phyloP scores from a whole-genome alignment of 371 early-diverging fungal species.

The Capniomyces stellatus region DNA sequence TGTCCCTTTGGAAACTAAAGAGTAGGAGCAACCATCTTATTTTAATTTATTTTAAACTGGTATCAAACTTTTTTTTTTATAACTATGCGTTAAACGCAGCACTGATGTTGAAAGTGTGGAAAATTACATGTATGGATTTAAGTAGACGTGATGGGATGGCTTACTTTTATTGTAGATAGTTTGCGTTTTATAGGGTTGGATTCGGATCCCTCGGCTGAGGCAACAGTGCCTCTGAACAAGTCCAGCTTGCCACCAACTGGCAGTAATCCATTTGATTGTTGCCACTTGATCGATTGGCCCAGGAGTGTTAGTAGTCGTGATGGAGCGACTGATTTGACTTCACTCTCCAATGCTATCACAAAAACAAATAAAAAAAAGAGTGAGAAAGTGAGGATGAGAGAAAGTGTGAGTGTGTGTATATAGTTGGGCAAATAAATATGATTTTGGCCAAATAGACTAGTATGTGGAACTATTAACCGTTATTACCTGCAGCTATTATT shows the following conservation, averaged over 20 bases:
- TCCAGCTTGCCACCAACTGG: slow-evolving; percentile 47
- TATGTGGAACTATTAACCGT: too few relatives aligned
- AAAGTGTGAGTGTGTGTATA: too few relatives aligned
- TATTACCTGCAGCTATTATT: not conserved
- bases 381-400: not conserved
- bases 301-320: slow-evolving; percentile 55
- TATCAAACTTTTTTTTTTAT: too few relatives aligned
- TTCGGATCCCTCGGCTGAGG: slow-evolving; percentile 37
- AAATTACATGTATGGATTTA: too few relatives aligned
- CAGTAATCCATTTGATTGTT: slow-evolving; percentile 58
- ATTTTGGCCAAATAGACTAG: too few relatives aligned
- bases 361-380: not conserved
- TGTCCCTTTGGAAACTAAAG: slow-evolving; percentile 69
- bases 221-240: slow-evolving; percentile 48
- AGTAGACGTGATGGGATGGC: not conserved
- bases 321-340: slow-evolving; percentile 57
- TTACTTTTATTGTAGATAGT: slow-evolving; percentile 57
- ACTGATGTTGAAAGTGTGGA: too few relatives aligned
- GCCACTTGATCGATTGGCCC: slow-evolving; percentile 70
- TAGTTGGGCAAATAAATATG: too few relatives aligned
- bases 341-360: slow-evolving; percentile 8
- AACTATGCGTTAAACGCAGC: too few relatives aligned
- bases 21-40: too few relatives aligned
- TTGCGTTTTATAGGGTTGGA: slow-evolving; percentile 42
- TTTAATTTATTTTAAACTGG: too few relatives aligned